Evolutionary conservation across 208 protist genomes (phyloP).

Genomic region (Wallacemonas sp.): DNA sequence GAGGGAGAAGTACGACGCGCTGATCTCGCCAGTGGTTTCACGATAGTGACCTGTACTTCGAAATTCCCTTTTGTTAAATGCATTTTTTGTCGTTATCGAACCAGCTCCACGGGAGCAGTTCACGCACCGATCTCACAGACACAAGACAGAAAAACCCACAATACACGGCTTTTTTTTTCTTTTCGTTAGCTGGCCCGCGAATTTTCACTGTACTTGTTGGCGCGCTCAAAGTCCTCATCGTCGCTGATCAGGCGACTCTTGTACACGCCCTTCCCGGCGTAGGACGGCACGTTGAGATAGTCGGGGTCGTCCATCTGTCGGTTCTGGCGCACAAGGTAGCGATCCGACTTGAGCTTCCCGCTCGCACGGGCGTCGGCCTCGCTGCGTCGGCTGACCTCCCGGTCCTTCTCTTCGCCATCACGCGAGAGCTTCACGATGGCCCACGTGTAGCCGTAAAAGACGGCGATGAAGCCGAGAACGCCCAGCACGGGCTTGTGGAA

Average conservation of each 20-base stretch:
- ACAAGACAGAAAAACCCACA: conserved; percentile 10
- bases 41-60: too few species aligned
- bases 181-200: conserved; percentile 17
- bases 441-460: conserved; percentile 57
- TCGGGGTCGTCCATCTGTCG: conserved; percentile 83
- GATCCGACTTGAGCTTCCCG: conserved; percentile 67
- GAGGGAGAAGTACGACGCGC: too few species aligned
- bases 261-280: conserved; percentile 63
- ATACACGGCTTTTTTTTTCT: not conserved
- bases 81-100: too few species aligned
- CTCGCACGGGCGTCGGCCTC: conserved; percentile 45
- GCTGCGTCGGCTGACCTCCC: conserved; percentile 42
- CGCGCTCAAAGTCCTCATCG: conserved; percentile 32
- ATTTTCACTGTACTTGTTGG: conserved; percentile 26
- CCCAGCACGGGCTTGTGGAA: conserved; percentile 44
- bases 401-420: conserved; percentile 35
- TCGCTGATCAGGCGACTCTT: conserved; percentile 56
- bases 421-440: conserved; percentile 47
- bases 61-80: too few species aligned
- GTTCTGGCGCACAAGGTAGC: conserved; percentile 67
- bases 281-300: conserved; percentile 70
- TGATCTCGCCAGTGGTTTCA: too few species aligned
- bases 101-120: too few species aligned
- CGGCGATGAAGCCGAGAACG: conserved; percentile 25
- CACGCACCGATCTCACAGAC: too few species aligned